These are phyloP conservation scores for Kernera saxatilis DNA, from an alignment of 345 rosid genomes.

Conservation along the genomic window DNA sequence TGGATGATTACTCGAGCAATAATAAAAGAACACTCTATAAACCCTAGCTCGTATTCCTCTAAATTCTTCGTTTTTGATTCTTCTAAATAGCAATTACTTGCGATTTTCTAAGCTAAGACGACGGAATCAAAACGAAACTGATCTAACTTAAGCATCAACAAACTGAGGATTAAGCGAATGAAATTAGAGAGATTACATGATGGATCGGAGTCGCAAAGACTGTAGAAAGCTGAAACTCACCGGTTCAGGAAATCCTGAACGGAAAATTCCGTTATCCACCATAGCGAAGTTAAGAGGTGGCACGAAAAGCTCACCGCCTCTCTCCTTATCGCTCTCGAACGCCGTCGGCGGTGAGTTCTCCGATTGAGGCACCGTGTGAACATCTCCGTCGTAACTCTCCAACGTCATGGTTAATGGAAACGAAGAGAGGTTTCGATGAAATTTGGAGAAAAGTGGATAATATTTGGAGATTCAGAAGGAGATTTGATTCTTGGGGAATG, in stretches of 20 bases:
- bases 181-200: conserved; percentile 40
- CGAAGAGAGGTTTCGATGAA: not conserved
- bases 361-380: conserved; percentile 28
- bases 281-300: conserved; percentile 76
- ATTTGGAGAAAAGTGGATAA: not conserved
- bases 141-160: not conserved
- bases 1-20: no score
- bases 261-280: conserved; percentile 63
- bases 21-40: no score
- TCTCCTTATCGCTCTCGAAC: conserved; percentile 23
- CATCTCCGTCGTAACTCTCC: conserved; percentile 28
- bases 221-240: conserved; percentile 61
- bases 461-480: not conserved
- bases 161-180: not conserved
- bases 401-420: conserved; percentile 18
- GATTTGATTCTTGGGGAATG: not conserved
- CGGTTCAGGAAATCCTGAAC: conserved; percentile 72
- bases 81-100: not conserved
- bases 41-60: not conserved
- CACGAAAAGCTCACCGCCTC: conserved; percentile 41
- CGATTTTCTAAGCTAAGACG: not conserved
- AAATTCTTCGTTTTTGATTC: not conserved
- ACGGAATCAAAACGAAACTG: not conserved
- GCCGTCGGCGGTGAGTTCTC: conserved; percentile 11
- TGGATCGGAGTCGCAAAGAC: conserved; percentile 58